phyloP scores from a whole-genome alignment of 805 yeast species.

The Candida ovalis region DNA sequence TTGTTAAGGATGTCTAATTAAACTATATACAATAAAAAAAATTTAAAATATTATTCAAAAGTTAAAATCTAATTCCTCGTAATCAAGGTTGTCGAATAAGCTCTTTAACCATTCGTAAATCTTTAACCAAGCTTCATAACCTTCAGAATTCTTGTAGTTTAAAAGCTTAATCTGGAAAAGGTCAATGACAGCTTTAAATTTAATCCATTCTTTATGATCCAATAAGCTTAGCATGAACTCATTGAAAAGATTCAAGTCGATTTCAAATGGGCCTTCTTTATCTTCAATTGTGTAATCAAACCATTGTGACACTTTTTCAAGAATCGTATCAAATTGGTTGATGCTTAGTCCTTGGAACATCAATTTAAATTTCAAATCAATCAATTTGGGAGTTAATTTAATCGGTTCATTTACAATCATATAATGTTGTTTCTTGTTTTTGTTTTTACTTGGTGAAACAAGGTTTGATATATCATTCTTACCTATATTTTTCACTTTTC shows the following conservation, averaged over 20 bases:
- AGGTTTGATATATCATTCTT: constrained; percentile 15
- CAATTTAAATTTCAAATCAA: constrained; percentile 8
- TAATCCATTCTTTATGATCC: constrained; percentile 17
- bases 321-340: constrained; percentile 10
- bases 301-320: constrained; percentile 21
- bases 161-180: constrained; percentile 12
- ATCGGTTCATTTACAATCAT: background rate
- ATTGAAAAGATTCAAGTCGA: constrained; percentile 25
- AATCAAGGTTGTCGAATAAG: constrained; percentile 9
- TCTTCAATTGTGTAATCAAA: constrained; percentile 18
- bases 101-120: constrained; percentile 14
- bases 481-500: constrained; percentile 8
- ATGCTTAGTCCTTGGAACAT: constrained; percentile 25
- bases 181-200: constrained; percentile 17
- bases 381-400: constrained; percentile 6
- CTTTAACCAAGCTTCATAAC: constrained; percentile 20
- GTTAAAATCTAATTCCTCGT: constrained; percentile 12
- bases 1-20: constrained; percentile 37
- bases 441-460: constrained; percentile 9
- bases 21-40: background rate
- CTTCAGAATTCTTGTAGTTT: constrained; percentile 1
- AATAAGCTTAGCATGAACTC: constrained; percentile 27
- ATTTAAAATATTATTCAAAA: constrained; percentile 4
- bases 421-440: background rate
- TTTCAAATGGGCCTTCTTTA: constrained; percentile 19